A percentile compares a stretch with the other conserved stretches of the same genome.
Conservation (phyloP, 768 basidiomycete genomes). For the Atractiella rhizophila region DNA sequence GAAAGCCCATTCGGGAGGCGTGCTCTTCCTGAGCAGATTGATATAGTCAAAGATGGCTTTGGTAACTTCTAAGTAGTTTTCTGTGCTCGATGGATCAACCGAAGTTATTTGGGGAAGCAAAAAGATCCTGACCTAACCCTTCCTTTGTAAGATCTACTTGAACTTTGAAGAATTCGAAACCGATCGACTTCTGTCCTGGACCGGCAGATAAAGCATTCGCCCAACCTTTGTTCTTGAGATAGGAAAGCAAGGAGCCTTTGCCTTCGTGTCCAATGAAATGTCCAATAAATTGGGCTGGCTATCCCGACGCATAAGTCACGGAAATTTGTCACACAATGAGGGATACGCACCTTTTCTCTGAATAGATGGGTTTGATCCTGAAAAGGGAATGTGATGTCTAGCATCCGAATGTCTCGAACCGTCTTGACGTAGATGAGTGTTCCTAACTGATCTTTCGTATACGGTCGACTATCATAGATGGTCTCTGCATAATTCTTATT, state of each 20-base stretch:
- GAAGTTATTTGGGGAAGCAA: neutral
- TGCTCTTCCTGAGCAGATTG: conserved; percentile 21
- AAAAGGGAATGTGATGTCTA: conserved; percentile 26
- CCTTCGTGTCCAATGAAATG: conserved; percentile 45
- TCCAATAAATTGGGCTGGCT: conserved; percentile 53
- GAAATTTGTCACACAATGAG: no score
- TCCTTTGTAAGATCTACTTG: conserved; percentile 53
- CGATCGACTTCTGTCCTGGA: conserved; percentile 36
- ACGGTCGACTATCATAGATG: conserved; percentile 14
- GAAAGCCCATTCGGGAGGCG: conserved; percentile 35
- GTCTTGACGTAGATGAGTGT: conserved; percentile 22
- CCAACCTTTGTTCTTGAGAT: conserved; percentile 36
- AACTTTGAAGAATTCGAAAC: conserved; percentile 74
- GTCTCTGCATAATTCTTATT: conserved; percentile 14
- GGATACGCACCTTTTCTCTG: conserved; percentile 48
- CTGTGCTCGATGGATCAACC: conserved; percentile 23
- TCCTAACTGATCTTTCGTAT: conserved; percentile 13
- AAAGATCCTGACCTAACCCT: conserved; percentile 31
- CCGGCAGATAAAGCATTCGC: conserved; percentile 35
- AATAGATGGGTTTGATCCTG: conserved; percentile 21
- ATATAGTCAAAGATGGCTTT: conserved; percentile 51
- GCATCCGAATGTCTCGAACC: conserved; percentile 22
- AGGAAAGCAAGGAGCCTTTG: conserved; percentile 58
- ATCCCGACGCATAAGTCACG: no score
- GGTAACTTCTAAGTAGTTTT: conserved; percentile 46